phyloP scores from a whole-genome alignment of 1,139 yeast species.

The Taiozyma onychis region DNA sequence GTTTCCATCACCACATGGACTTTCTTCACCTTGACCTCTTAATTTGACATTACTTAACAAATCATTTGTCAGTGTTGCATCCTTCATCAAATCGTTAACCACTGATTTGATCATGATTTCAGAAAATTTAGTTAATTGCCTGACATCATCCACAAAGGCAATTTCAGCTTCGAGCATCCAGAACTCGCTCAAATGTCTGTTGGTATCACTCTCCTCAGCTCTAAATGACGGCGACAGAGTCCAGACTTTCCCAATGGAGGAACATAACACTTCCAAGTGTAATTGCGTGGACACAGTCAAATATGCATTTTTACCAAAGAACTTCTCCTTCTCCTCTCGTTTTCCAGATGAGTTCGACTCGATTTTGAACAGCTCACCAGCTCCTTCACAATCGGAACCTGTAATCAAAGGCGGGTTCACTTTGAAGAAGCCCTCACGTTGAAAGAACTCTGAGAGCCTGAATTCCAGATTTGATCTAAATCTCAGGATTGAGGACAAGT shows the following conservation, averaged over 20 bases:
- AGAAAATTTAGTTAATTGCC: conserved; percentile 58
- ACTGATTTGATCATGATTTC: conserved; percentile 64
- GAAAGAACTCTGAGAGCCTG: conserved; percentile 50
- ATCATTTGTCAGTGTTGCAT: conserved; percentile 35
- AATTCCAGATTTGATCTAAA: conserved; percentile 65
- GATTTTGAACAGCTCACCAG: conserved; percentile 79
- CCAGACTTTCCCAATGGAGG: conserved; percentile 81
- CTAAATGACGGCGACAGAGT: conserved; percentile 87
- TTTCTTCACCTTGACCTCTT: conserved; percentile 8
- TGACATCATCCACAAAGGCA: conserved; percentile 54
- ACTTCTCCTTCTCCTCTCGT: conserved; percentile 26
- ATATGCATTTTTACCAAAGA: conserved; percentile 64
- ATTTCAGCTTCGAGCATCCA: conserved; percentile 98
- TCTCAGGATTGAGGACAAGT: conserved; percentile 61
- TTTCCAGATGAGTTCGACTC: conserved; percentile 28
- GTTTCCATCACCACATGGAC: background rate
- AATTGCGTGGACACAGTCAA: conserved; percentile 90
- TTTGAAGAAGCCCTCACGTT: conserved; percentile 50
- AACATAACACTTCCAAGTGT: conserved; percentile 78
- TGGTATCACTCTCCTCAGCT: conserved; percentile 90
- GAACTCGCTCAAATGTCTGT: conserved; percentile 87
- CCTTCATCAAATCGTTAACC: conserved; percentile 34
- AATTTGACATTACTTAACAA: conserved; percentile 35
- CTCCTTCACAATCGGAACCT: conserved; percentile 94
- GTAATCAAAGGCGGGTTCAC: conserved; percentile 86